Conservation (phyloP, 2,329 filamentous ascomycete species). For the Macrophomina tecta region DNA sequence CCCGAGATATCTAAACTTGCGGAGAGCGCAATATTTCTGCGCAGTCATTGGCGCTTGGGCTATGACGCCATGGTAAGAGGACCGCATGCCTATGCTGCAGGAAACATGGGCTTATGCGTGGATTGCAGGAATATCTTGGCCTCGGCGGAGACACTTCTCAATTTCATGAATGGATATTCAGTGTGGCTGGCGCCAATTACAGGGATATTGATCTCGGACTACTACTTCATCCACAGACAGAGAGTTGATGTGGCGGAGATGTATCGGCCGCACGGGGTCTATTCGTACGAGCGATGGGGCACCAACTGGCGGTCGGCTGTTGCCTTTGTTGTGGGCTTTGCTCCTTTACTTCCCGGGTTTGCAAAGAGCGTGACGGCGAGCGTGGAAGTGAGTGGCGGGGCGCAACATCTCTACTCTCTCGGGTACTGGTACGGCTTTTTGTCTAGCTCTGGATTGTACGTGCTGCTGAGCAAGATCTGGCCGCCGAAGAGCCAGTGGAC, state of each 20-base stretch:
- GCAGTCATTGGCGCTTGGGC: conserved; percentile 30
- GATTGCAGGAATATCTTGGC: conserved; percentile 26
- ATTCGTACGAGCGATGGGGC: conserved; percentile 35
- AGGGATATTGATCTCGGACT: conserved; percentile 30
- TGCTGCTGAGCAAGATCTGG: conserved; percentile 7
- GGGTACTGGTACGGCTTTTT: conserved; percentile 34
- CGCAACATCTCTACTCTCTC: conserved; percentile 32
- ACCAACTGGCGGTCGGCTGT: conserved; percentile 36
- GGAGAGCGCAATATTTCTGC: conserved; percentile 29
- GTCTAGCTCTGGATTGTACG: conserved; percentile 28
- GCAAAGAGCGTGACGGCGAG: conserved; percentile 29
- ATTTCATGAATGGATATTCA: conserved; percentile 29
- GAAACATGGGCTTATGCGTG: too few species aligned
- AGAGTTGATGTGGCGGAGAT: conserved; percentile 34
- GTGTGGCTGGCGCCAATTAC: conserved; percentile 31
- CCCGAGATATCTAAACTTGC: conserved; percentile 25
- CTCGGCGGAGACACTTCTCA: conserved; percentile 27
- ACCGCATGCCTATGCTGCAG: too few species aligned
- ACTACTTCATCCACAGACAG: conserved; percentile 34
- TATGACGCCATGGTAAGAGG: conserved; percentile 22
- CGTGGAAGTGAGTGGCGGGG: conserved; percentile 27
- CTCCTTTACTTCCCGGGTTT: conserved; percentile 34
- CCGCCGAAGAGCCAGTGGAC: conserved; percentile 11
- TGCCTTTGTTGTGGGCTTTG: conserved; percentile 33
- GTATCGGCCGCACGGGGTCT: conserved; percentile 34